Conservation (phyloP, 1,284 basidiomycete species). For the Takashimella tepidaria region DNA sequence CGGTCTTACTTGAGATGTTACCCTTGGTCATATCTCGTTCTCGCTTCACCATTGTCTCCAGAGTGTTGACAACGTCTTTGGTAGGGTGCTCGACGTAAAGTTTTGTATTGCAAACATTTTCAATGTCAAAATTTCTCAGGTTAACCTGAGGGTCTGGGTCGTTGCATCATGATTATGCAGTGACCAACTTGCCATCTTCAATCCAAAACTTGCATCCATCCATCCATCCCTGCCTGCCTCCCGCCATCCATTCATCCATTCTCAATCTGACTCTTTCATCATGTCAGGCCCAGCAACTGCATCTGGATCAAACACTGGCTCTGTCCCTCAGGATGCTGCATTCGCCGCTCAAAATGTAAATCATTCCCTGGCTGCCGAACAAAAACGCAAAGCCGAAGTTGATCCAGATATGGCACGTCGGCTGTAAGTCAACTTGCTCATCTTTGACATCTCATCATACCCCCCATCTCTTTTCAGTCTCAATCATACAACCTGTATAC, state of each 20-base stretch:
- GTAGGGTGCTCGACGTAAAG: constrained; percentile 2
- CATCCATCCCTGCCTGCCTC: neutral
- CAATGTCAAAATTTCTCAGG: neutral
- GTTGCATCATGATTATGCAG: neutral
- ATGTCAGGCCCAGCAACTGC: neutral
- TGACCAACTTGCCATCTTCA: neutral
- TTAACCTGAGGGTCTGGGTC: neutral
- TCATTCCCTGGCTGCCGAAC: neutral
- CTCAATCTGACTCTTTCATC: too few species aligned
- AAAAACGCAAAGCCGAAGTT: constrained; percentile 2
- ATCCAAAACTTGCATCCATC: neutral
- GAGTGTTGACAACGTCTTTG: too few species aligned
- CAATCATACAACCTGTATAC: too few species aligned
- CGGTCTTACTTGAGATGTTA: too few species aligned
- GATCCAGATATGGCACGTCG: neutral
- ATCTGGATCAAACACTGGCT: neutral
- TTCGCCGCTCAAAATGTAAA: neutral
- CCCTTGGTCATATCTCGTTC: too few species aligned
- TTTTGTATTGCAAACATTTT: constrained; percentile 1
- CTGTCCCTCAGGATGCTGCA: neutral
- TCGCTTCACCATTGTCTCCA: too few species aligned
- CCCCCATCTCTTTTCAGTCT: neutral
- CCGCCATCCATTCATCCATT: neutral
- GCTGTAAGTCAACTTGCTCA: neutral
- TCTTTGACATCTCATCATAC: neutral